Percentiles rank a stretch among this genome's conserved stretches.
phyloP scores from a whole-genome alignment of 1,139 yeast species.

The Nakaseomyces glabratus region DNA sequence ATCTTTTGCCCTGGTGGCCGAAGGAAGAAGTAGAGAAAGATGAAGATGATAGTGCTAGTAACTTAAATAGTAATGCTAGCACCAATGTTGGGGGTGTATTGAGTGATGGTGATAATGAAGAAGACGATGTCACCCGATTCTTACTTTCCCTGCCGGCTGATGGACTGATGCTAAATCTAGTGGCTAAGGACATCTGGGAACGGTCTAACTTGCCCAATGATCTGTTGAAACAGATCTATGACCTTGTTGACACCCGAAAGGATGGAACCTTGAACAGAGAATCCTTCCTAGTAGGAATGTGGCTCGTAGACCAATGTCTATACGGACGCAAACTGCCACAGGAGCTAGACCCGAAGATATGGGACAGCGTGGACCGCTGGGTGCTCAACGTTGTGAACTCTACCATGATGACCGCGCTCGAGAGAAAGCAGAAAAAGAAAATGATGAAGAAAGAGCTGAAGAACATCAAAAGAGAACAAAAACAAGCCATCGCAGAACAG shows the following conservation, averaged over 20 bases:
- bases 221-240: constrained; percentile 62
- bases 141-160: constrained; percentile 32
- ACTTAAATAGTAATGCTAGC: not conserved
- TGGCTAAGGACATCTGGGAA: constrained; percentile 72
- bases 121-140: constrained; percentile 2
- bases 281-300: constrained; percentile 87
- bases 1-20: constrained; percentile 30
- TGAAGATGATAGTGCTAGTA: constrained; percentile 12
- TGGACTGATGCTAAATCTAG: constrained; percentile 36
- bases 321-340: constrained; percentile 86
- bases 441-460: constrained; percentile 29
- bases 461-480: constrained; percentile 25
- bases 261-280: constrained; percentile 75
- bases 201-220: constrained; percentile 64
- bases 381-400: constrained; percentile 26
- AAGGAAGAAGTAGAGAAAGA: constrained; percentile 20
- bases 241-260: constrained; percentile 61
- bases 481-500: constrained; percentile 8
- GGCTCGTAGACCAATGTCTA: constrained; percentile 93
- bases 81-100: not conserved
- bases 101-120: not conserved
- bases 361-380: constrained; percentile 52
- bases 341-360: constrained; percentile 45
- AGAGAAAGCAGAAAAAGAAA: constrained; percentile 24
- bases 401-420: constrained; percentile 16